Evolutionary conservation across 768 basidiomycete genomes (phyloP), one percentile per base, ranked within the genome.

Genomic region (Royoungia palumana): DNA sequence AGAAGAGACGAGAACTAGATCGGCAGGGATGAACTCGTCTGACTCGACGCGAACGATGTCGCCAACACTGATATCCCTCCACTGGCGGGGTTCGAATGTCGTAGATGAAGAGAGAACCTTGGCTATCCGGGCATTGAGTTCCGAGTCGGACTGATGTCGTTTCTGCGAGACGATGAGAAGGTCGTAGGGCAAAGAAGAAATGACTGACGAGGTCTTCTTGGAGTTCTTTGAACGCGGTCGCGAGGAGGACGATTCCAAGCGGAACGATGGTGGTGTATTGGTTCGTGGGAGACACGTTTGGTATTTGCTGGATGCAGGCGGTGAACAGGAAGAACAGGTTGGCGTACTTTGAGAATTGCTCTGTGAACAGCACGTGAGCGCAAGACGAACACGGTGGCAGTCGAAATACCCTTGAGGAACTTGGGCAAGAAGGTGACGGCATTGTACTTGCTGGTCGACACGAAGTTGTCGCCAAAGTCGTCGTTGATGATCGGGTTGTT

Each of bases 241-340:
- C 96, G 49, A 96, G 75, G 16, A 98, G 74, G 9, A 98, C 96
- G 28, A 89, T 77, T 4, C 78, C 83, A 37, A 99, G 81, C 14
- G 96, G 96, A 0, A 74, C 88, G 65, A 99, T 94, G 8, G 96
- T 99, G 2, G 96, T 99, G 67, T 89, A 99, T 50, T 72, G 76
- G 61, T 96, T 94, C 3, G 95, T 98, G 14, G 96, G 96, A 1
- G 96, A 99, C 7, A 99, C 94, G 58, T 84, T 90, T 14, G 96
- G 96, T 56, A 99, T 94, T 72, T 99, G 96, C 63, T 98, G 95
- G 41, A 98, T 98, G 70, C 79, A 85, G 17, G 92, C 92, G 25
- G 95, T 97, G 75, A 99, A 98, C 50, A 99, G 76, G 78, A 99
- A 99, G 77, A 99, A 99, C 52, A 98, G 44, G 65, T 99, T 98